Conservation (phyloP, 116 monocot species). For the Cymodocea nodosa region DNA sequence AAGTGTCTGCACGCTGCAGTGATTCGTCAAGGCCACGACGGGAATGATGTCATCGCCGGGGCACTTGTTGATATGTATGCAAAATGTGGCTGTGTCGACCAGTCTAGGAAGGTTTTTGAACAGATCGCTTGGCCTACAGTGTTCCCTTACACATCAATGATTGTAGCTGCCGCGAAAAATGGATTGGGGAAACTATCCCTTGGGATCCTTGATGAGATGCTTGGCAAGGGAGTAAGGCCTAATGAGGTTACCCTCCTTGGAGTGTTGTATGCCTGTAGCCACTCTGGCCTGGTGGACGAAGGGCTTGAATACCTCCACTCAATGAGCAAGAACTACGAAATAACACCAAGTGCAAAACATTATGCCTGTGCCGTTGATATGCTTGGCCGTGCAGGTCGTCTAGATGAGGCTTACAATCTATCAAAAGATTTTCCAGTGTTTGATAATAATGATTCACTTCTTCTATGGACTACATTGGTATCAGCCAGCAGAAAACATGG, state of each 20-base stretch:
- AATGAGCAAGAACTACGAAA: slow-evolving; percentile 31
- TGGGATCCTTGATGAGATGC: slow-evolving; percentile 45
- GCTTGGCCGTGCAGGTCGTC: slow-evolving; percentile 67
- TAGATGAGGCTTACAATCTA: slow-evolving; percentile 52
- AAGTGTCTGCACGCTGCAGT: slow-evolving; percentile 40
- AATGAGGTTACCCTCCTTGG: slow-evolving; percentile 68
- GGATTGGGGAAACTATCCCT: slow-evolving; percentile 30
- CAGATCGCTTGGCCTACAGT: slow-evolving; percentile 28
- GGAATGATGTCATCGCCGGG: slow-evolving; percentile 48
- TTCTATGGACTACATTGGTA: slow-evolving; percentile 35
- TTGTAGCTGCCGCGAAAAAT: slow-evolving; percentile 42
- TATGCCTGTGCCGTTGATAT: slow-evolving; percentile 79
- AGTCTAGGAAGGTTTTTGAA: slow-evolving; percentile 42
- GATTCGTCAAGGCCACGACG: slow-evolving; percentile 20
- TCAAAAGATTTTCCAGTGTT: slow-evolving; percentile 18
- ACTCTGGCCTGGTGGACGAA: slow-evolving; percentile 44
- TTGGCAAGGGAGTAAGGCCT: slow-evolving; percentile 30
- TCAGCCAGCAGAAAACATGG: slow-evolving; percentile 34
- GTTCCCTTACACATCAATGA: slow-evolving; percentile 58
- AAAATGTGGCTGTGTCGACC: slow-evolving; percentile 59
- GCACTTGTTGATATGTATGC: slow-evolving; percentile 84
- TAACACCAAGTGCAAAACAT: slow-evolving; percentile 48
- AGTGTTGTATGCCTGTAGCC: slow-evolving; percentile 71
- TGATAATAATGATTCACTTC: slow-evolving; percentile 30
- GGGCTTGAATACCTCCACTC: slow-evolving; percentile 42